Evolutionary conservation across 805 yeast species (phyloP).

Genomic region (Scheffersomyces ergatensis): DNA sequence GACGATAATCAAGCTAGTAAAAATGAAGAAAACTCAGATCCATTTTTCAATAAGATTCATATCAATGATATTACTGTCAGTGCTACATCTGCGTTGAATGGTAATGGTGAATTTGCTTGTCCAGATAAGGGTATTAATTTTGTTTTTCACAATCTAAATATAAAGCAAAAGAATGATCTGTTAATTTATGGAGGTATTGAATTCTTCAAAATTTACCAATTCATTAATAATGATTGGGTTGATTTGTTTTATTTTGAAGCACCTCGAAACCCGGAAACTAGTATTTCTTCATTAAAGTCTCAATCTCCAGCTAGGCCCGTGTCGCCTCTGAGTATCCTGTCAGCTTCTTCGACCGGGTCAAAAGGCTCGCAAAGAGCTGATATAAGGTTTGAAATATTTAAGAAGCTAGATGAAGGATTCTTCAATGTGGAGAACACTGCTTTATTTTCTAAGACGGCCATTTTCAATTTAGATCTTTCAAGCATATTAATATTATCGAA

Average conservation of each 20-base stretch:
- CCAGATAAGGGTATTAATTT: constrained; percentile 23
- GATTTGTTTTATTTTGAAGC: constrained; percentile 24
- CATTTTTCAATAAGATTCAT: constrained; percentile 36
- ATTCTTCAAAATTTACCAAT: constrained; percentile 22
- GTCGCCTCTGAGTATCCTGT: constrained; percentile 4
- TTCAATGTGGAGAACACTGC: constrained; percentile 31
- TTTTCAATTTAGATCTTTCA: constrained; percentile 15
- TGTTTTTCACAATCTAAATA: constrained; percentile 22
- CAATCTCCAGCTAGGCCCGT: constrained; percentile 1
- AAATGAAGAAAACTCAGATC: constrained; percentile 10
- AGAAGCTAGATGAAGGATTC: constrained; percentile 9
- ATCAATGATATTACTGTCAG: constrained; percentile 39
- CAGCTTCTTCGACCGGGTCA: constrained; percentile 4
- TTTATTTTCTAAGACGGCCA: constrained; percentile 43
- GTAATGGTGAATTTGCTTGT: constrained; percentile 41
- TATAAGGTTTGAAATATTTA: constrained; percentile 49
- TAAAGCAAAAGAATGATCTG: constrained; percentile 42
- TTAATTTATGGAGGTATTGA: constrained; percentile 50
- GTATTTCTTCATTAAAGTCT: not conserved
- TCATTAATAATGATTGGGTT: constrained; percentile 13
- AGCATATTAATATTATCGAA: constrained; percentile 24
- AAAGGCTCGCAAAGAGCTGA: constrained; percentile 38
- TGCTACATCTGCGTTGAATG: constrained; percentile 44
- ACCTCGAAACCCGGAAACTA: not conserved
- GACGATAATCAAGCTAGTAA: constrained; percentile 9